phyloP scores from a whole-genome alignment of 257 asterid genomes.

The Paulownia fortunei region DNA sequence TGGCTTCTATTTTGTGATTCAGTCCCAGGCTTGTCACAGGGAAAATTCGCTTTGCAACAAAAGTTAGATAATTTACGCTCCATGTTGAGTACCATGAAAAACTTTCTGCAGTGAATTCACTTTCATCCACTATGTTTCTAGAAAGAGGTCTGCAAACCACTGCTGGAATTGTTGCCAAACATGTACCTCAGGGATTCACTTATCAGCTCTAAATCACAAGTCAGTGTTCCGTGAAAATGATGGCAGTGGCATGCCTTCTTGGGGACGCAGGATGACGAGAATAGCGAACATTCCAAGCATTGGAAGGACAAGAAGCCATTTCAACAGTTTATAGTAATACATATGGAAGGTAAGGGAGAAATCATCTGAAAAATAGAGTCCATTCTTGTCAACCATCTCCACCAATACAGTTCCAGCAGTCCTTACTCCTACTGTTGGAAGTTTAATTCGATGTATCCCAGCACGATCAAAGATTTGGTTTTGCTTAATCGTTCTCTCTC shows the following conservation, averaged over 20 bases:
- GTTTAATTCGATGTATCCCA: conserved; percentile 76
- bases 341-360: conserved; percentile 93
- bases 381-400: conserved; percentile 97
- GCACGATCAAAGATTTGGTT: conserved; percentile 61
- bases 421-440: conserved; percentile 88
- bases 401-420: conserved; percentile 90
- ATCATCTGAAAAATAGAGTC: conserved; percentile 84
- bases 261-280: conserved; percentile 90
- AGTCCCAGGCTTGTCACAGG: too few relatives aligned
- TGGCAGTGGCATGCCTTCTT: conserved; percentile 93
- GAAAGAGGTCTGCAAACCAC: conserved; percentile 24
- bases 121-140: conserved; percentile 9
- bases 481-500: conserved; percentile 86
- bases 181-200: conserved; percentile 18
- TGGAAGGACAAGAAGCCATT: conserved; percentile 95
- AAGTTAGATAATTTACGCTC: conserved; percentile 39
- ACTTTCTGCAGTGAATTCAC: conserved; percentile 7
- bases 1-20: conserved; percentile 27
- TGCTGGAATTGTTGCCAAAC: conserved; percentile 10
- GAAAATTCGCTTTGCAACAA: too few relatives aligned
- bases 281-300: conserved; percentile 97
- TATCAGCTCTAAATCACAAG: conserved; percentile 49
- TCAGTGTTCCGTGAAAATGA: conserved; percentile 94
- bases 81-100: not conserved
- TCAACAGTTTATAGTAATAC: conserved; percentile 86